These are phyloP conservation scores for Russula vinacea DNA, from an alignment of 768 basidiomycete genomes.

Conservation along the genomic window DNA sequence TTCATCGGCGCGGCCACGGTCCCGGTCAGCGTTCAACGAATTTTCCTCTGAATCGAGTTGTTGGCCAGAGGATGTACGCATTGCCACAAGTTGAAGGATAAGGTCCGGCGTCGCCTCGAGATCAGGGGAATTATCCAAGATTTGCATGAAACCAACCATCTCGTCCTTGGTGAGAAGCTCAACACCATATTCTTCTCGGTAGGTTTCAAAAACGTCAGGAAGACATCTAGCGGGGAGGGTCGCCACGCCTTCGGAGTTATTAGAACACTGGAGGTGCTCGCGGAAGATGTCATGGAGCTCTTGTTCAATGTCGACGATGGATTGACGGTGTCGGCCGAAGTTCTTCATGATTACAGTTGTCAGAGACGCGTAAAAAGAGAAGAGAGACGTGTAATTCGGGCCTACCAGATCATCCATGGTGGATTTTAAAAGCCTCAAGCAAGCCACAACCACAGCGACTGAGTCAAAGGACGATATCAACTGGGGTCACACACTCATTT, in stretches of 20 bases:
- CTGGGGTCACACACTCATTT: neutral
- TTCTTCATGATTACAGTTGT: slow-evolving; percentile 15
- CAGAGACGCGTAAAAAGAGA: slow-evolving; percentile 4
- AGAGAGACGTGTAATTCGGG: neutral
- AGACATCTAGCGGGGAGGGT: slow-evolving; percentile 70
- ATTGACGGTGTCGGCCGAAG: slow-evolving; percentile 64
- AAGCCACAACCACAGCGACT: neutral
- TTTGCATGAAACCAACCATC: slow-evolving; percentile 52
- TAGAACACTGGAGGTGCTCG: slow-evolving; percentile 57
- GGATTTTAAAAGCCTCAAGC: neutral
- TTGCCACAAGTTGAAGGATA: slow-evolving; percentile 59
- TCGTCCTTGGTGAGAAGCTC: slow-evolving; percentile 67
- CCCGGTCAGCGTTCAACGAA: slow-evolving; percentile 34
- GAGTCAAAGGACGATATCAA: neutral
- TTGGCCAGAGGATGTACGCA: slow-evolving; percentile 30
- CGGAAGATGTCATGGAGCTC: slow-evolving; percentile 66
- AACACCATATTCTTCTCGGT: slow-evolving; percentile 56
- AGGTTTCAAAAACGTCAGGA: slow-evolving; percentile 63
- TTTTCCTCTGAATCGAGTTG: slow-evolving; percentile 23
- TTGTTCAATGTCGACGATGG: slow-evolving; percentile 65
- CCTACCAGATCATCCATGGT: slow-evolving; percentile 23
- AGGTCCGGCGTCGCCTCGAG: slow-evolving; percentile 68
- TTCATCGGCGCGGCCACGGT: slow-evolving; percentile 42
- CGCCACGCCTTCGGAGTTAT: slow-evolving; percentile 57
- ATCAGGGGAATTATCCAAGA: slow-evolving; percentile 58